Percentiles rank a stretch among this genome's conserved stretches.
Evolutionary conservation across 441 rosid genomes (phyloP).

Genomic region (Daphne laureola): DNA sequence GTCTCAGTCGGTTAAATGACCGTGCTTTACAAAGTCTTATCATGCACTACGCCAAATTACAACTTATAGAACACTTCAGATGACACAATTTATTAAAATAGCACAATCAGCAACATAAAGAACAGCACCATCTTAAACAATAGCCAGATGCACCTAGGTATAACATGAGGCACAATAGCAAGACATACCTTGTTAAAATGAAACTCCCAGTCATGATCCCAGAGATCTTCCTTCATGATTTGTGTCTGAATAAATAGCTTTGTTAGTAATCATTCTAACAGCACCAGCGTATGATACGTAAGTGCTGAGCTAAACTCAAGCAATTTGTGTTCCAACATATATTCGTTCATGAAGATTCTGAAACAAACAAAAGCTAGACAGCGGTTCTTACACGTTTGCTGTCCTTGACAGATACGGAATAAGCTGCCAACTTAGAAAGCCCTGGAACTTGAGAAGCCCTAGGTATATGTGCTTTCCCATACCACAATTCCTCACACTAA

Average conservation of each 20-base stretch:
- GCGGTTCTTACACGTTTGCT: conserved; percentile 36
- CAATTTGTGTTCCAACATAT: no score
- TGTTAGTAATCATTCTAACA: background rate
- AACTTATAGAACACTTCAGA: no score
- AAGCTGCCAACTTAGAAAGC: conserved; percentile 42
- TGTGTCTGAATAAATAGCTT: conserved; percentile 27
- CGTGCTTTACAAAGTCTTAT: no score
- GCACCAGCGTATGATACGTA: background rate
- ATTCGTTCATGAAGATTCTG: no score
- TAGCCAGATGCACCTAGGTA: no score
- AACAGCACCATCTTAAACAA: no score
- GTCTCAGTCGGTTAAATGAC: no score
- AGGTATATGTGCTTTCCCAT: conserved; percentile 54
- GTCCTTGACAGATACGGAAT: conserved; percentile 45
- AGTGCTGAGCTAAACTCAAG: no score
- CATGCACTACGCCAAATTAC: no score
- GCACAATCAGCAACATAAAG: no score
- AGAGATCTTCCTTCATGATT: conserved; percentile 47
- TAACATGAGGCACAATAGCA: no score
- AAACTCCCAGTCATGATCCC: conserved; percentile 58
- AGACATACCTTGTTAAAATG: conserved; percentile 38
- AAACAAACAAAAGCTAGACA: background rate
- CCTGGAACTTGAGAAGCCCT: conserved; percentile 40
- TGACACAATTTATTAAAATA: no score
- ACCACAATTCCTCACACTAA: conserved; percentile 48